phyloP scores from a whole-genome alignment of 768 basidiomycete genomes.

The Tremella fuciformis region DNA sequence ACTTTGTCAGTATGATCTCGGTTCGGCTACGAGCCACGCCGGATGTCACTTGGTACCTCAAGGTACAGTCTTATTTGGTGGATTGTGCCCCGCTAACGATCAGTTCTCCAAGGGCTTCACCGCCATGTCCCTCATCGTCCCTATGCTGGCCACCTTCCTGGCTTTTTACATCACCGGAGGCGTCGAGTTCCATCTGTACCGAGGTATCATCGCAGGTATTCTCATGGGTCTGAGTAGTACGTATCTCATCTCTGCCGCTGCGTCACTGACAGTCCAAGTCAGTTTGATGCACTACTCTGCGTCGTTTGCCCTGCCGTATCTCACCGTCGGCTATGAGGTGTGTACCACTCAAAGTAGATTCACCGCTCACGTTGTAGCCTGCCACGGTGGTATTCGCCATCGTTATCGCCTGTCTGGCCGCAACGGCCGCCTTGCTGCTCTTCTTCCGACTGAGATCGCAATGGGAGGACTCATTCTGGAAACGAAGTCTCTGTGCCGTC shows the following conservation, averaged over 20 bases:
- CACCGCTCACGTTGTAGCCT: constrained; percentile 17
- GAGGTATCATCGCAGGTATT: constrained; percentile 43
- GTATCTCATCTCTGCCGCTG: constrained; percentile 9
- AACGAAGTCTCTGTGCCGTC: constrained; percentile 42
- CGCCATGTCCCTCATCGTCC: constrained; percentile 51
- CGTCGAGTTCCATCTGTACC: constrained; percentile 40
- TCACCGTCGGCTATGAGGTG: constrained; percentile 37
- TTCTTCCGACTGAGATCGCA: constrained; percentile 51
- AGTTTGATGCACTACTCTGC: constrained; percentile 53
- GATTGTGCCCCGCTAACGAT: constrained; percentile 2
- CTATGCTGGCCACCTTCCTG: constrained; percentile 43
- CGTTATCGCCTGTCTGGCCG: constrained; percentile 49
- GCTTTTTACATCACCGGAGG: constrained; percentile 52
- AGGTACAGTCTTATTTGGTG: constrained; percentile 28
- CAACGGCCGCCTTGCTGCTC: constrained; percentile 47
- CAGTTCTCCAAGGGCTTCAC: constrained; percentile 51
- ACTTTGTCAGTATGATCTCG: constrained; percentile 50
- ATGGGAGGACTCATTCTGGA: constrained; percentile 51
- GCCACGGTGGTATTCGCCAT: constrained; percentile 50
- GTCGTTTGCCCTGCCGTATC: constrained; percentile 45
- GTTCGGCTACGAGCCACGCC: constrained; percentile 38
- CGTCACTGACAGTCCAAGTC: constrained; percentile 32
- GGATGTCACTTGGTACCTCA: constrained; percentile 44
- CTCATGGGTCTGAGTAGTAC: constrained; percentile 50
- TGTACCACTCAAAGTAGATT: background rate